Conservation (phyloP, 352 stramenopile genomes). For the Halophytophthora batemanensis region DNA sequence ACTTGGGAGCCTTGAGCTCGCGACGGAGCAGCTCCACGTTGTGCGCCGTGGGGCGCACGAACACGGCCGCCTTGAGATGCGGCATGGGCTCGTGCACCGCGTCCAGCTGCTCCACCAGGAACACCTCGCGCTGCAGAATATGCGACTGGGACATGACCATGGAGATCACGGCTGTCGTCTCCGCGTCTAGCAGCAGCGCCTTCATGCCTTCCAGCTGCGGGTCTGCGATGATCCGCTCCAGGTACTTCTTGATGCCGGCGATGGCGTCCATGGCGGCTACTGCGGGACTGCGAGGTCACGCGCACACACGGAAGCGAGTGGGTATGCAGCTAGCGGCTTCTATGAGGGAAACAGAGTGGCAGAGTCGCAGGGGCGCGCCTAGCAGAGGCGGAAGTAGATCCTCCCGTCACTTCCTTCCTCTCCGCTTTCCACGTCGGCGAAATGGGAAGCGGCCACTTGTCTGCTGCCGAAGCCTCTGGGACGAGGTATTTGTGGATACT, state of each 20-base stretch:
- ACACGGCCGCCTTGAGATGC: conserved; percentile 95
- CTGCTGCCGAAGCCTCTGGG: no score
- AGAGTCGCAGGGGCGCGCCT: no score
- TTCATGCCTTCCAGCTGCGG: conserved; percentile 95
- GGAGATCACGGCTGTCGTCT: conserved; percentile 94
- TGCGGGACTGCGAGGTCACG: no score
- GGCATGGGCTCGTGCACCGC: conserved; percentile 79
- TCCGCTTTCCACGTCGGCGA: no score
- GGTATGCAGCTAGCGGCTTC: no score
- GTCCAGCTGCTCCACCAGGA: conserved; percentile 93
- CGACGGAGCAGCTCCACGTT: conserved; percentile 91
- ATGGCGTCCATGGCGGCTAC: conserved; percentile 73
- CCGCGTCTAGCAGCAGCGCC: conserved; percentile 93
- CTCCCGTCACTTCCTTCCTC: no score
- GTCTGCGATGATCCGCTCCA: conserved; percentile 83
- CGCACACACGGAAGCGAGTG: no score
- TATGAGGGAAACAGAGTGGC: no score
- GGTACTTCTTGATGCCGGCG: conserved; percentile 62
- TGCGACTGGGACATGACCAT: conserved; percentile 96
- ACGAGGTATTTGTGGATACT: no score
- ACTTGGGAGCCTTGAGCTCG: conserved; percentile 94
- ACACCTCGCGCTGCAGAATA: conserved; percentile 95
- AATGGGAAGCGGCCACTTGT: no score
- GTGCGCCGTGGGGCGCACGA: conserved; percentile 90
- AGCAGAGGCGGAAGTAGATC: no score